phyloP scores from a whole-genome alignment of 1,284 basidiomycete genomes.

The Apiotrichum laibachii region DNA sequence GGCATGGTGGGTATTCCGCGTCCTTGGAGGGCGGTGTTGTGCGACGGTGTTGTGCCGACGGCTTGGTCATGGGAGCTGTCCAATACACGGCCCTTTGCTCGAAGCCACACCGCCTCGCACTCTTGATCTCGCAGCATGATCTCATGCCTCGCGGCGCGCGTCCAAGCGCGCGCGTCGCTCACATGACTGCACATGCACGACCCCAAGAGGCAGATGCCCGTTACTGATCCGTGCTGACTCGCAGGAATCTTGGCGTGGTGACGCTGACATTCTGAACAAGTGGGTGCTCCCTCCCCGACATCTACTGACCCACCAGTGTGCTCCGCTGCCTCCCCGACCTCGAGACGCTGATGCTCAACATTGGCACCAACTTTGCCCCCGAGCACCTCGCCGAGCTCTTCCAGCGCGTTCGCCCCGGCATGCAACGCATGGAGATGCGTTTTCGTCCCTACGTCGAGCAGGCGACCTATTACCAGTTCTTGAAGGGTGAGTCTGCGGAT shows the following conservation, averaged over 20 bases:
- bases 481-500: constrained; percentile 37
- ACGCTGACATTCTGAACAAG: constrained; percentile 52
- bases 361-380: constrained; percentile 52
- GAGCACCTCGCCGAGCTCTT: constrained; percentile 53
- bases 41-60: background rate
- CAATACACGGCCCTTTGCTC: background rate
- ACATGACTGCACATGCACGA: background rate
- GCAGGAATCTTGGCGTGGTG: constrained; percentile 48
- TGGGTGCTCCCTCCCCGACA: constrained; percentile 14
- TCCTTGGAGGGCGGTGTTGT: background rate
- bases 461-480: constrained; percentile 50
- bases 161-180: too few relatives aligned
- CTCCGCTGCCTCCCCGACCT: constrained; percentile 44
- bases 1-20: constrained; percentile 24
- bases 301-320: constrained; percentile 25
- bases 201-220: background rate
- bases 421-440: constrained; percentile 45
- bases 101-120: too few relatives aligned
- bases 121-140: too few relatives aligned
- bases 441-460: constrained; percentile 53
- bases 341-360: constrained; percentile 42
- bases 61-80: background rate
- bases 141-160: too few relatives aligned
- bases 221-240: background rate
- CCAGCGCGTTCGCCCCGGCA: constrained; percentile 32